Conservation (phyloP, 306 rosid species). For the Cucurbita argyrosperma region DNA sequence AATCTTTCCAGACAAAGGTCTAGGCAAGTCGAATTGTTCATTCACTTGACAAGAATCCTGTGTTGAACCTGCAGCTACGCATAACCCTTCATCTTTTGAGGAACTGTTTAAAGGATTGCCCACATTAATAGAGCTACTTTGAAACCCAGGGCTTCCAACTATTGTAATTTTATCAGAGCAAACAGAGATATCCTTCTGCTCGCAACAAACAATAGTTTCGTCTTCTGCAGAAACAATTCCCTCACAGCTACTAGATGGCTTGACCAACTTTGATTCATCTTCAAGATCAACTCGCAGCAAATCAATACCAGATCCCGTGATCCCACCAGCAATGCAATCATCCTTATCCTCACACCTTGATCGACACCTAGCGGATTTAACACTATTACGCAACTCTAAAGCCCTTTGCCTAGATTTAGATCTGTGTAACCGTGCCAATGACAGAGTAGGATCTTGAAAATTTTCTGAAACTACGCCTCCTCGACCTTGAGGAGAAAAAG, state of each 20-base stretch:
- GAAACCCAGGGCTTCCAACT: constrained; percentile 25
- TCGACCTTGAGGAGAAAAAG: constrained; percentile 14
- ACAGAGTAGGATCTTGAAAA: constrained; percentile 39
- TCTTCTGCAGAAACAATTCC: constrained; percentile 24
- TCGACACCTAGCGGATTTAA: constrained; percentile 20
- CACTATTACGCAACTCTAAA: constrained; percentile 53
- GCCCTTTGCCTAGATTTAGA: constrained; percentile 87
- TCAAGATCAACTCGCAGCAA: constrained; percentile 19
- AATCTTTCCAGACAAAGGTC: constrained; percentile 24
- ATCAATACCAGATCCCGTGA: constrained; percentile 20
- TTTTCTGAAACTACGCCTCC: constrained; percentile 15
- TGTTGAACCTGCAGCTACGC: not conserved
- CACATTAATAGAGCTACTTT: constrained; percentile 17
- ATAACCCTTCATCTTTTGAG: constrained; percentile 12
- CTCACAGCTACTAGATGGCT: constrained; percentile 18
- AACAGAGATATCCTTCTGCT: constrained; percentile 9
- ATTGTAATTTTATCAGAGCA: constrained; percentile 23
- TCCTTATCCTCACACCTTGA: constrained; percentile 17
- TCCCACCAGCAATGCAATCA: constrained; percentile 17
- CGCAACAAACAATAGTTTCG: constrained; percentile 12
- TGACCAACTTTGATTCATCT: constrained; percentile 22
- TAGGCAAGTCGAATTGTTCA: constrained; percentile 12
- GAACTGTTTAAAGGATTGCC: constrained; percentile 12
- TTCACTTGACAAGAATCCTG: constrained; percentile 16
- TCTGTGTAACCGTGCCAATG: constrained; percentile 66